A percentile compares a stretch with the other conserved stretches of the same genome.
Evolutionary conservation across 139 green algal species (phyloP).

Genomic region (Haematococcus sp.): DNA sequence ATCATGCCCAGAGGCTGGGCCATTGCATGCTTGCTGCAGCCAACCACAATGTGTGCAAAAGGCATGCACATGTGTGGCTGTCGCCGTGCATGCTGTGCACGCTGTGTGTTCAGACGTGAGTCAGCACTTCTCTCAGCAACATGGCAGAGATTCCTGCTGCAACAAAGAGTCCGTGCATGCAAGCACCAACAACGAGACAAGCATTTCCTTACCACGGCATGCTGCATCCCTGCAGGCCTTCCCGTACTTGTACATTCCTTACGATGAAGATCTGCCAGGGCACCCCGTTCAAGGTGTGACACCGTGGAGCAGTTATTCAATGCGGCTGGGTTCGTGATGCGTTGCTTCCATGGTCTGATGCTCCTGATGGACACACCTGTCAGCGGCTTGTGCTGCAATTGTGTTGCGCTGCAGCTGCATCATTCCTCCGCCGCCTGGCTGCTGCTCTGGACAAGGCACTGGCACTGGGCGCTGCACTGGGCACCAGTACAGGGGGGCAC

Average conservation of each 20-base stretch:
- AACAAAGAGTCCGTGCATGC: no score
- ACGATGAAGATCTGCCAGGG: slow-evolving; percentile 72
- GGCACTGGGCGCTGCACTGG: slow-evolving; percentile 4
- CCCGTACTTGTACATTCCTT: slow-evolving; percentile 93
- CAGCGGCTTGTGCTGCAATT: neutral
- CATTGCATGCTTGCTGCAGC: no score
- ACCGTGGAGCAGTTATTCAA: neutral
- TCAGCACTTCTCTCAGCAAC: no score
- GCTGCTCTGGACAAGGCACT: slow-evolving; percentile 35
- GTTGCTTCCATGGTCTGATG: neutral
- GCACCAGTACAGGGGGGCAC: neutral
- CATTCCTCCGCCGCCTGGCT: slow-evolving; percentile 47
- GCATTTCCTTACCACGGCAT: no score
- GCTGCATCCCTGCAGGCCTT: slow-evolving; percentile 68
- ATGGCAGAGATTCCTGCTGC: no score
- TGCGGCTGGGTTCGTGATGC: neutral
- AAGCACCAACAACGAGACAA: no score
- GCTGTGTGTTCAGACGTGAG: no score
- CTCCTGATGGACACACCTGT: neutral
- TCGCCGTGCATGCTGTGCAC: no score
- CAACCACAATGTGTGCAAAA: no score
- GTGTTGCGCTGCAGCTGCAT: slow-evolving; percentile 18
- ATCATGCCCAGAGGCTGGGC: no score
- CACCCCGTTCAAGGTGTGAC: slow-evolving; percentile 55
- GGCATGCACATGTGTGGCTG: no score